phyloP scores from a whole-genome alignment of 2,329 filamentous ascomycete genomes.

The Talaromyces islandicus region DNA sequence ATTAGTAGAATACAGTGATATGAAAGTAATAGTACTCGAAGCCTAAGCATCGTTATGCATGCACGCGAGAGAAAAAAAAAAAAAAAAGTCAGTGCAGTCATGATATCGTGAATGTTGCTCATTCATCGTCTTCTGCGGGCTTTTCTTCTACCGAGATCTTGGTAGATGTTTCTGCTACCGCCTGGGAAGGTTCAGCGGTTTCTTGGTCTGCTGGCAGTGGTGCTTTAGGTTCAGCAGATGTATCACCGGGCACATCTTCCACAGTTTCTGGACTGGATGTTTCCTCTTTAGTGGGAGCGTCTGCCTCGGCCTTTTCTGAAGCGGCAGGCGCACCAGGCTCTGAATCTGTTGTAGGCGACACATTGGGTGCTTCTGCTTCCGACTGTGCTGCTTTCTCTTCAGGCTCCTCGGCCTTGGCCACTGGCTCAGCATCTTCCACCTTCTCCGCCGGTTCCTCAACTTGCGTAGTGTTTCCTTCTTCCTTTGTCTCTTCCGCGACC shows the following conservation, averaged over 20 bases:
- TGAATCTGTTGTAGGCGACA: background rate
- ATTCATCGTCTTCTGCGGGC: constrained; percentile 7
- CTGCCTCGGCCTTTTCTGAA: background rate
- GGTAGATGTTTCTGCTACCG: background rate
- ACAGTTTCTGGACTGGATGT: background rate
- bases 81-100: background rate
- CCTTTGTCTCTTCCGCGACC: background rate
- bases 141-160: constrained; percentile 7
- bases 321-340: background rate
- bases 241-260: background rate
- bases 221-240: background rate
- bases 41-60: background rate
- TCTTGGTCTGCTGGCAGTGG: background rate
- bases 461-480: background rate
- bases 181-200: background rate
- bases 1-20: constrained; percentile 7
- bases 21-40: background rate
- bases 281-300: background rate
- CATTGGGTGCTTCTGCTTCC: background rate
- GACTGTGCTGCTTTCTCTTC: background rate
- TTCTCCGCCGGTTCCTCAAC: background rate
- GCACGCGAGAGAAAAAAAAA: too few relatives aligned
- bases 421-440: background rate
- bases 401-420: background rate
- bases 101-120: constrained; percentile 5